Conservation (phyloP, 192 early-diverging fungal species). For the Coemansia sp. region DNA sequence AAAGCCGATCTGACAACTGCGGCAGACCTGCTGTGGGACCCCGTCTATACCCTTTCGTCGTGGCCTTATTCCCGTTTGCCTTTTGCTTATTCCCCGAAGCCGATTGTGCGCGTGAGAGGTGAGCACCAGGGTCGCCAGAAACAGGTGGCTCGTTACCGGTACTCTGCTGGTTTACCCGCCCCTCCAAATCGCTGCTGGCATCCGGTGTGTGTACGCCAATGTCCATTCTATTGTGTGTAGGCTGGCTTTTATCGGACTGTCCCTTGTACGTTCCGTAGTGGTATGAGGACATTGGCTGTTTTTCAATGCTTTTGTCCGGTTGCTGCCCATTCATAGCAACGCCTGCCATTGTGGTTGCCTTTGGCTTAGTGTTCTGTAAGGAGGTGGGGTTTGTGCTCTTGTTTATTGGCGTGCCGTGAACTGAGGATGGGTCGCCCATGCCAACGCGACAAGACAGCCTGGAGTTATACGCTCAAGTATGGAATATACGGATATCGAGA, state of each 20-base stretch:
- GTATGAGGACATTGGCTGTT: slow-evolving; percentile 30
- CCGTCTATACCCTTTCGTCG: background rate
- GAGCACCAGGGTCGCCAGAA: background rate
- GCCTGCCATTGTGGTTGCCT: slow-evolving; percentile 30
- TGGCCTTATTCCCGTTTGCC: background rate
- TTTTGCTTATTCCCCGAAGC: background rate
- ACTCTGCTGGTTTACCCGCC: background rate
- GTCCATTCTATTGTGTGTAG: background rate
- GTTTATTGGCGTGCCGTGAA: slow-evolving; percentile 2
- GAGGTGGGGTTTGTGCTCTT: background rate
- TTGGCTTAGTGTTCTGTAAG: slow-evolving; percentile 5
- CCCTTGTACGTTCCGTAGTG: slow-evolving; percentile 16
- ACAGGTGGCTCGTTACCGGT: background rate
- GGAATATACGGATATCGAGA: background rate
- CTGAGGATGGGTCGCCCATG: slow-evolving; percentile 5
- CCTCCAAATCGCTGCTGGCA: background rate
- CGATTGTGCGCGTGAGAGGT: background rate
- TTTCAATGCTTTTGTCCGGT: slow-evolving; percentile 28
- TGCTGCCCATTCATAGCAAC: slow-evolving; percentile 39
- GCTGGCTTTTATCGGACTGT: background rate
- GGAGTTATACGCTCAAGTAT: background rate
- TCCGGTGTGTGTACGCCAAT: slow-evolving; percentile 8
- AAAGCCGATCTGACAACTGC: slow-evolving; percentile 3
- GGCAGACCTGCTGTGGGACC: background rate
- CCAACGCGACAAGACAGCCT: background rate